A percentile compares a stretch with the other conserved stretches of the same genome.
Evolutionary conservation across 257 asterid genomes (phyloP).

Genomic region (Solanum tacnaense): DNA sequence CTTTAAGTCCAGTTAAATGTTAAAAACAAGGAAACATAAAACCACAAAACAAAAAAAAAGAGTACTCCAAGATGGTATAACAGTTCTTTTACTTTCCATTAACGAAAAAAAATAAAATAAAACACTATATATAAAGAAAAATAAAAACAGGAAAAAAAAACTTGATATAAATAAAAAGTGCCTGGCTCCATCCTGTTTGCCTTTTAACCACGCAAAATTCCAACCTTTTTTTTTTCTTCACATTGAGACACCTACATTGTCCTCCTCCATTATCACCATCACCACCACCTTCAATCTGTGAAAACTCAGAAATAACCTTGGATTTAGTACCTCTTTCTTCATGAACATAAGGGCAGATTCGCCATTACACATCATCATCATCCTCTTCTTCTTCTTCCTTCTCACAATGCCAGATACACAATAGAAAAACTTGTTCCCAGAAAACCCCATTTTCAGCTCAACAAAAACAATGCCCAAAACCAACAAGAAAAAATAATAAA

Average conservation of each 20-base stretch:
- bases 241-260: slow-evolving; percentile 26
- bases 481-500: neutral
- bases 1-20: slow-evolving; percentile 1
- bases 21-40: neutral
- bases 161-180: slow-evolving; percentile 26
- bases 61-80: slow-evolving; percentile 7
- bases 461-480: neutral
- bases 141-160: slow-evolving; percentile 3
- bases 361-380: slow-evolving; percentile 18
- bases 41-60: neutral
- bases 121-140: neutral
- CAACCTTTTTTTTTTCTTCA: neutral
- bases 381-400: neutral
- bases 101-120: slow-evolving; percentile 1
- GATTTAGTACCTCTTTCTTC: slow-evolving; percentile 29
- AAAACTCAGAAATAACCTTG: slow-evolving; percentile 35
- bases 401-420: neutral
- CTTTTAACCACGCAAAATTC: slow-evolving; percentile 41
- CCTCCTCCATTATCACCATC: slow-evolving; percentile 8
- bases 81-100: slow-evolving; percentile 13
- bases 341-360: slow-evolving; percentile 19
- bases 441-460: neutral
- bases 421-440: neutral
- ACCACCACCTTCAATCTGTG: slow-evolving; percentile 4
- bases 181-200: slow-evolving; percentile 94